Base-by-base conservation (phyloP, 805 yeast genomes). In the Candida insectorum region DNA sequence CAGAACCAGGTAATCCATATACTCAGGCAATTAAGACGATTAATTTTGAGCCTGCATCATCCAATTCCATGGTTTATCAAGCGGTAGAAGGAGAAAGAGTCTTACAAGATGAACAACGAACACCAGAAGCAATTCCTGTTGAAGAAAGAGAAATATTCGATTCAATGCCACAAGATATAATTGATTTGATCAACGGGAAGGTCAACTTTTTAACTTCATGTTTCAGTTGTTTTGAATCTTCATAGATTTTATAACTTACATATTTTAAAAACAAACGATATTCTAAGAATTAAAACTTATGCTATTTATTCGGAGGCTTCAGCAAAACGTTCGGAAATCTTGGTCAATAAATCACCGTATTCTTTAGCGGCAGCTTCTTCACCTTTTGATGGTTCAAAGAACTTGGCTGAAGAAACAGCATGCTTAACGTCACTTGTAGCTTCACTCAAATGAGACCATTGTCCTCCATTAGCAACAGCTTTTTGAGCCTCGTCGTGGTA, bases 401-500 rank as follows among this genome's bases (percentile, higher is more conserved):
- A 93, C 72, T 93, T 93, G 50, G 96, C 81, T 19, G 96, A 84
- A 5, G 97, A 85, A 33, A 93, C 96, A 40, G 87, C 70, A 64
- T 93, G 96, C 67, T 87, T 89, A 41, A 89, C 85, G 58, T 91
- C 97, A 39, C 85, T 54, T 36, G 97, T 93, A 39, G 87, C 75
- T 56, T 89, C 97, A 28, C 93, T 55, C 47, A 93, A 76, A 71
- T 87, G 93, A 45, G 85, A 77, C 99, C 99, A 93, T 60, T 75
- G 79, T 21, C 95, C 91, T 55, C 97, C 97, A 50, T 83, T 79
- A 24, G 96, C 74, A 41, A 91, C 84, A 11, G 97, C 95, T 70
- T 88, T 89, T 69, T 91, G 97, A 20, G 99, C 97, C 71, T 93
- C 97, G 49, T 91, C 97, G 56, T 85, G 79, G 66, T 93, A 93